Conservation (phyloP, 495 filamentous ascomycete genomes). For the Trichoderma parareesei region DNA sequence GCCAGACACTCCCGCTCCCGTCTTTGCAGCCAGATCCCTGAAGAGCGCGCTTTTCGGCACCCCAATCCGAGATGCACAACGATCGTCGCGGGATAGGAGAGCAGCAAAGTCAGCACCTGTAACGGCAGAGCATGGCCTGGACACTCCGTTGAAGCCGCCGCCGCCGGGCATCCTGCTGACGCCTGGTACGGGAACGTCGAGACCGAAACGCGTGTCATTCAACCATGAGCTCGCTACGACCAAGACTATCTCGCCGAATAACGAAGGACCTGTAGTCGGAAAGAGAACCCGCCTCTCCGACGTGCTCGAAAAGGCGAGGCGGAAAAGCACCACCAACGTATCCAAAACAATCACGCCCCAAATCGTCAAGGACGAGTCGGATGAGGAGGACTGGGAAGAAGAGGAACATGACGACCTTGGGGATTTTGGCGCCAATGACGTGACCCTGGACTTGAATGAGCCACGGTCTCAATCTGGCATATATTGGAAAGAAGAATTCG, state of each 20-base stretch:
- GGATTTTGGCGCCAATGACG: conserved; percentile 42
- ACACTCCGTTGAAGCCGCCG: conserved; percentile 36
- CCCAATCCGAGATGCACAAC: conserved; percentile 40
- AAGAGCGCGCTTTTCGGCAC: conserved; percentile 89
- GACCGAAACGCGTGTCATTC: conserved; percentile 89
- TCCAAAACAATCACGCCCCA: conserved; percentile 15
- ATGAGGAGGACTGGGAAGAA: conserved; percentile 35
- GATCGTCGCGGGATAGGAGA: conserved; percentile 14
- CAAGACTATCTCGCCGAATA: conserved; percentile 21
- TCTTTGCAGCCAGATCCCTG: conserved; percentile 89
- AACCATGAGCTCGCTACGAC: conserved; percentile 45
- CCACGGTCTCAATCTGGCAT: conserved; percentile 78
- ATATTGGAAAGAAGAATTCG: conserved; percentile 91
- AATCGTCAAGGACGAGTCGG: conserved; percentile 22
- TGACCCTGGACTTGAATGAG: conserved; percentile 68
- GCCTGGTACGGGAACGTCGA: conserved; percentile 68
- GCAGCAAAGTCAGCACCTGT: neutral
- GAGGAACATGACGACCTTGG: conserved; percentile 19
- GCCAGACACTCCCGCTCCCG: conserved; percentile 86
- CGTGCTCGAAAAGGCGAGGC: conserved; percentile 37
- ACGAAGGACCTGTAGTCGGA: conserved; percentile 18
- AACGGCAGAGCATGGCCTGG: conserved; percentile 15
- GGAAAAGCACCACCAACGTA: conserved; percentile 18
- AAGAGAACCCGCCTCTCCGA: conserved; percentile 49
- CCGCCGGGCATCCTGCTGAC: conserved; percentile 70